Conservation (phyloP, 2,329 filamentous ascomycete species). For the Zymoseptoria crescenta region DNA sequence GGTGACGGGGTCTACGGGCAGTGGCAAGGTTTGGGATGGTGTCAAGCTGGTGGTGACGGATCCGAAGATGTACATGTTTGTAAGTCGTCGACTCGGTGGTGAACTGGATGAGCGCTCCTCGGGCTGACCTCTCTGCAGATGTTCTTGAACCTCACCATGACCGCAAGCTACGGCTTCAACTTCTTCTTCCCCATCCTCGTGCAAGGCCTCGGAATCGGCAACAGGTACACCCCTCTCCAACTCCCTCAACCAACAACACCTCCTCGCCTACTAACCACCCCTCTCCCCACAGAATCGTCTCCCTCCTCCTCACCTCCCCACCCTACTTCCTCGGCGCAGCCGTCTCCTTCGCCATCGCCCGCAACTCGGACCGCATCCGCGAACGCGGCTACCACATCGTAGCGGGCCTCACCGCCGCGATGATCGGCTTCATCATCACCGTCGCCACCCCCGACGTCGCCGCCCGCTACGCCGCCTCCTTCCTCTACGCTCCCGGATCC, state of each 20-base stretch:
- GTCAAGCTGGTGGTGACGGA: slow-evolving; percentile 15
- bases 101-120: no score
- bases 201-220: slow-evolving; percentile 32
- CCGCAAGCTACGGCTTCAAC: slow-evolving; percentile 12
- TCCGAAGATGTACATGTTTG: slow-evolving; percentile 16
- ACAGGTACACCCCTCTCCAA: slow-evolving; percentile 3
- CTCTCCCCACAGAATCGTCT: slow-evolving; percentile 15
- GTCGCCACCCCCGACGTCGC: slow-evolving; percentile 2
- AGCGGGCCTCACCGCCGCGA: slow-evolving; percentile 45
- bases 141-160: neutral
- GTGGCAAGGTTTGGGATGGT: slow-evolving; percentile 1
- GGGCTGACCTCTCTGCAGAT: no score
- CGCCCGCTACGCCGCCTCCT: slow-evolving; percentile 25
- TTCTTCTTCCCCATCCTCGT: slow-evolving; percentile 32
- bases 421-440: slow-evolving; percentile 34
- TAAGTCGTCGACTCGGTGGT: slow-evolving; percentile 2
- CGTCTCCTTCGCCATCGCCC: slow-evolving; percentile 11
- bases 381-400: slow-evolving; percentile 42
- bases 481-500: slow-evolving; percentile 28
- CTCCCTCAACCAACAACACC: no score
- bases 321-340: slow-evolving; percentile 29
- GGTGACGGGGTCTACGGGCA: neutral
- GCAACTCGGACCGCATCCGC: slow-evolving; percentile 23
- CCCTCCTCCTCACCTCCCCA: slow-evolving; percentile 27
- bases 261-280: no score